Base-by-base conservation (phyloP, 768 basidiomycete genomes). In the Boletus vermiculosoides region DNA sequence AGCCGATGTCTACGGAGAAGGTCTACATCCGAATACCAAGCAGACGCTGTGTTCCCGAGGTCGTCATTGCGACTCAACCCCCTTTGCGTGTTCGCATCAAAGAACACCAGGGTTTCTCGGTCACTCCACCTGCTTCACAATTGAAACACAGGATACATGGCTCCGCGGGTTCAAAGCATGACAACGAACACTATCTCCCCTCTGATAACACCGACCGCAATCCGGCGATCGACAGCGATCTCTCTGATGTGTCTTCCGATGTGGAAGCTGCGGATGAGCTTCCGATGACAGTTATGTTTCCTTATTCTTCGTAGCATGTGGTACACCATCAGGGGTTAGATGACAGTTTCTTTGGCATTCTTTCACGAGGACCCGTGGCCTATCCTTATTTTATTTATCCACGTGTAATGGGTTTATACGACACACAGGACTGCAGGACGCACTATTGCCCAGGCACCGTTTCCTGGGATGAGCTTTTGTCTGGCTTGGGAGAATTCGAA, bases 361-460 rank as follows among this genome's bases (percentile, higher is more conserved):
- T 45, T 51, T 20, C 16, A 30, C 37, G 50, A 23, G 56, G 57
- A 65, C 63, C 58, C 42, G 52, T 55, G 49, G 48, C 37, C 50
- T 71, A 71, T 71, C 64, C 60, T 71, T 71, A 71, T 71, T 68
- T 52, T 73, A 72, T 22, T 73, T 66, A 40, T 40, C 8, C 73
- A 72, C 62, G 49, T 51, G 52, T 42, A 52, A 50, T 28, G 34
- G 22, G 54, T 52, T 48, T 45, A 60, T 39, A 51, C 40, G 65
- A 57, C 36, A 48, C 39, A 40, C 34, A 11, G 39, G 3, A 23
- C 34, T 23, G 31, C 40, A 10, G 34, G 23, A 33, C 47, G 47
- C 30, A 31, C 41, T 58, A 49, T 58, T 39, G 52, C 30, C 37
- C 37, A 23, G 41, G 31, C 34, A 34, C 31, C 23, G 8, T 39